phyloP scores from a whole-genome alignment of 2,329 filamentous ascomycete genomes.

The Fusarium gaditjirri region DNA sequence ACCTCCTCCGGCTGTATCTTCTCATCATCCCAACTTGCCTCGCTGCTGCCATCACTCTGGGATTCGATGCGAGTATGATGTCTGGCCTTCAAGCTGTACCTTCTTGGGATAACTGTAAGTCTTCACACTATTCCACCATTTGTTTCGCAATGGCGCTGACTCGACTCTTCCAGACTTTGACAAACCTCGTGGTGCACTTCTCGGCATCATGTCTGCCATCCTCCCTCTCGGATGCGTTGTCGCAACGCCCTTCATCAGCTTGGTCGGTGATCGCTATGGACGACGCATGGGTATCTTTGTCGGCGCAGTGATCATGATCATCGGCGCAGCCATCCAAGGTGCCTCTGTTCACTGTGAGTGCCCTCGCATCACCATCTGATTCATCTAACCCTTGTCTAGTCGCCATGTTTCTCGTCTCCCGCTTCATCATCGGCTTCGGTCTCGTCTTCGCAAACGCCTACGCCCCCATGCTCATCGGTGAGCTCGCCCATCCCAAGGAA shows the following conservation, averaged over 20 bases:
- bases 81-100: constrained; percentile 32
- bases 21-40: constrained; percentile 25
- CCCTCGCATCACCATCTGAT: fast-evolving
- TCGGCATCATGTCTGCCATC: constrained; percentile 12
- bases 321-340: not conserved
- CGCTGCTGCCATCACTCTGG: constrained; percentile 36
- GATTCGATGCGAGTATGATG: constrained; percentile 58
- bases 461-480: constrained; percentile 63
- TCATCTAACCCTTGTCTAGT: constrained; percentile 38
- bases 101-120: constrained; percentile 30
- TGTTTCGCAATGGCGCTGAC: no score
- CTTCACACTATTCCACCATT: fast-evolving
- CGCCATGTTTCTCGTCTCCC: constrained; percentile 64
- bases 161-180: not conserved
- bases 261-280: constrained; percentile 8
- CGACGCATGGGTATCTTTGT: constrained; percentile 11
- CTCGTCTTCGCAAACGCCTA: constrained; percentile 63
- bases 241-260: not conserved
- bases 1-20: constrained; percentile 16
- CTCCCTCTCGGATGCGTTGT: constrained; percentile 6
- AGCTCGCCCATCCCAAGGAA: constrained; percentile 64
- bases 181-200: constrained; percentile 45
- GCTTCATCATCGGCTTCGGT: constrained; percentile 64
- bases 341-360: not conserved
- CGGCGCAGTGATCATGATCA: not conserved